A percentile compares a stretch with the other conserved stretches of the same genome.
phyloP scores from a whole-genome alignment of 208 protist species.

The Leishmania major region DNA sequence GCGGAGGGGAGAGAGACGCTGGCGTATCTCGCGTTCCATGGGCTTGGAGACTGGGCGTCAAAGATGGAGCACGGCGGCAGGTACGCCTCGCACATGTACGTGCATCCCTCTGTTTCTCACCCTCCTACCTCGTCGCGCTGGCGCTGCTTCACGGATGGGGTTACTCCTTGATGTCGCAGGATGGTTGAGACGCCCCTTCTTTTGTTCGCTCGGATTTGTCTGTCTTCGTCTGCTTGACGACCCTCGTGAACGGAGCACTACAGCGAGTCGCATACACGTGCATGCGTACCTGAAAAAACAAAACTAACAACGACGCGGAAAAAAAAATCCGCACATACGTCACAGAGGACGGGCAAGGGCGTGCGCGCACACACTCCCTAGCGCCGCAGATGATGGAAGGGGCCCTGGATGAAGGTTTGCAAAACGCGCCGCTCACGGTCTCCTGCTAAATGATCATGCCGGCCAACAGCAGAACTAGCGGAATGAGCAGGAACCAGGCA shows the following conservation, averaged over 20 bases:
- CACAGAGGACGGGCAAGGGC: background rate
- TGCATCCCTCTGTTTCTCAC: background rate
- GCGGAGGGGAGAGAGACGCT: background rate
- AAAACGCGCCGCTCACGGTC: background rate
- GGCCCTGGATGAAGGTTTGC: background rate
- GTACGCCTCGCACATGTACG: background rate
- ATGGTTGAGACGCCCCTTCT: background rate
- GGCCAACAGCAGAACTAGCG: constrained; percentile 13
- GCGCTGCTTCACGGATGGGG: background rate
- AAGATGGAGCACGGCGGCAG: background rate
- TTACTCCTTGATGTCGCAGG: background rate
- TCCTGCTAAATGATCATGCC: background rate
- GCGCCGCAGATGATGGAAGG: background rate
- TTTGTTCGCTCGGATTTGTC: background rate
- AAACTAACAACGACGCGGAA: background rate
- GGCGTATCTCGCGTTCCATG: background rate
- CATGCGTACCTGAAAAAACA: background rate
- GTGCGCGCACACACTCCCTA: background rate
- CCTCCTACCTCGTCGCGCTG: background rate
- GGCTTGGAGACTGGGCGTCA: background rate
- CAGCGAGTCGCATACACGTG: background rate
- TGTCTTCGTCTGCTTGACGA: background rate
- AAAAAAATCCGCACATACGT: too few relatives aligned
- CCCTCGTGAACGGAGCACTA: background rate
- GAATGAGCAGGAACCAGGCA: constrained; percentile 9